phyloP scores from a whole-genome alignment of 2,329 filamentous ascomycete genomes.

The Aurifilum marmelostoma region DNA sequence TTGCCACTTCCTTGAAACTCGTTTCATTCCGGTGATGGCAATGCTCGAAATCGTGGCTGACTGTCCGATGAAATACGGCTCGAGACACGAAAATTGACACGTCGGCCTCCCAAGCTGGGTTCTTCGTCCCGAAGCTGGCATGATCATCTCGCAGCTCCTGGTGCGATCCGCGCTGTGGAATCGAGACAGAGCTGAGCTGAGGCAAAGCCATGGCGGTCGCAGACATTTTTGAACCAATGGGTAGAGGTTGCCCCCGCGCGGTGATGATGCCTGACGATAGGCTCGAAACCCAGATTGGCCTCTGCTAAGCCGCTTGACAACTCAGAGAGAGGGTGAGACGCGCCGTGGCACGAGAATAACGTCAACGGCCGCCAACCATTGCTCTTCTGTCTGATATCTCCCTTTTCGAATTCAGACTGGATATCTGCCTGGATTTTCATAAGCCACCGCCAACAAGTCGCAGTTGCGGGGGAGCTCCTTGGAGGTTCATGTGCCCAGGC shows the following conservation, averaged over 20 bases:
- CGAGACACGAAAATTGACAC: neutral
- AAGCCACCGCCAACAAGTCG: neutral
- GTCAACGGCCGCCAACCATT: neutral
- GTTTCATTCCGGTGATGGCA: neutral
- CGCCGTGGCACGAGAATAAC: neutral
- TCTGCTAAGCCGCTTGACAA: conserved; percentile 12
- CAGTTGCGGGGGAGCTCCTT: neutral
- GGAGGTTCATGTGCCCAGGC: neutral
- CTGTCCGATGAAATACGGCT: neutral
- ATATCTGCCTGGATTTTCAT: neutral
- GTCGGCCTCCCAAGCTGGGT: neutral
- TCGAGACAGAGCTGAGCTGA: conserved; percentile 16
- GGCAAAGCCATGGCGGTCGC: neutral
- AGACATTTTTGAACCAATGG: neutral
- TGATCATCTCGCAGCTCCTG: neutral
- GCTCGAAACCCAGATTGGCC: neutral
- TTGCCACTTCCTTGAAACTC: neutral
- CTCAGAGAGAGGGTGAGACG: conserved; percentile 4
- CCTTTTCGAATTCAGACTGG: neutral
- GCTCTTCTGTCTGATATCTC: neutral
- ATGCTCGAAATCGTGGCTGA: neutral
- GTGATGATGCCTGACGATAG: neutral
- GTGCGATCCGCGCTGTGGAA: conserved; percentile 8
- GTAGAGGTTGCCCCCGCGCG: neutral
- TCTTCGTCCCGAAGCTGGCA: neutral